Evolutionary conservation across 768 basidiomycete genomes (phyloP), one percentile per base, ranked within the genome.

Genomic region (Tulasnella sp.): DNA sequence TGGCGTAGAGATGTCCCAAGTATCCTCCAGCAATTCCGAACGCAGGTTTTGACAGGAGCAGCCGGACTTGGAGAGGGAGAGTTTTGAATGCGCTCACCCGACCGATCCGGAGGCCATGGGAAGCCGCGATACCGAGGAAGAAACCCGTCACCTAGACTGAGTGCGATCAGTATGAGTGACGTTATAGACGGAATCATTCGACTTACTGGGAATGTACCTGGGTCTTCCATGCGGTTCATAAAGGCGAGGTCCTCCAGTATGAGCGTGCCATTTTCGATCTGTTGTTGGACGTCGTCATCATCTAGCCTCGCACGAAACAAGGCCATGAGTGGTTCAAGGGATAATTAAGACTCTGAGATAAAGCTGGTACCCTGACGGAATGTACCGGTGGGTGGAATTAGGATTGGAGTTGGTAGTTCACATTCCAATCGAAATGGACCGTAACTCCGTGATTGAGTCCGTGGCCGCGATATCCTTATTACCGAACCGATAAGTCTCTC

Each of bases 1-100:
- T 80, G 40, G 81, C 81, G 18, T 79, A 46, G 46, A 79, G 42
- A 69, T 81, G 74, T 11, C 81, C 81, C 15, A 78, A 9, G 42
- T 75, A 35, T 57, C 81, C 81, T 37, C 86, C 86, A 0, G 75
- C 70, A 1, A 82, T 70, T 42, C 82, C 83, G 15, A 82, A 29
- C 6, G 40, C 77, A 32, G 70, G 77, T 44, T 42, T 44, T 26
- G 55, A 77, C 46, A 42, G 13, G 10, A 44, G 26, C 69, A 77
- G 39, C 20, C 77, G 29, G 29, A 23, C n/a, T 39, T 3, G 26
- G 29, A 70, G 42, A 23, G 48, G 57, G 18, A 39, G 39, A 35
- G 2, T 23, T n/a, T 23, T 61, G 32, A 57, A 40, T 55, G 46
- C 29, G 23, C 51, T 18, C 35, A 18, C 16, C 10, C 39, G 39